These are phyloP conservation scores for Neurospora terricola DNA, from an alignment of 495 filamentous ascomycete species.

Conservation along the genomic window DNA sequence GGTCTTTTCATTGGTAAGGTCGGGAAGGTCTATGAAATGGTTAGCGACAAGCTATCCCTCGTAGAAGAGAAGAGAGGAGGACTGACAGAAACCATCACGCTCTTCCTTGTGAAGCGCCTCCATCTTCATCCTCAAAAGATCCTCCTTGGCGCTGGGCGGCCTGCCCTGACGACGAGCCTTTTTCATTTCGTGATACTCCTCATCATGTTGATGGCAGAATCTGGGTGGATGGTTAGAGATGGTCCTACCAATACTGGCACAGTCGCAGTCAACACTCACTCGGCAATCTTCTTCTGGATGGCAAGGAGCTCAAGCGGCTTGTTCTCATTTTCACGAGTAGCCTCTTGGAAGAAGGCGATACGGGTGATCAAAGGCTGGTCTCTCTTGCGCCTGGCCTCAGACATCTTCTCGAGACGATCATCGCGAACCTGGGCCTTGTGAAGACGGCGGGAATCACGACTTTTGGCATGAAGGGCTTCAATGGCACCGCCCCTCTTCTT, in stretches of 20 bases:
- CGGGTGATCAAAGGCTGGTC: constrained; percentile 70
- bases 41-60: background rate
- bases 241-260: background rate
- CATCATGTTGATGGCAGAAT: constrained; percentile 67
- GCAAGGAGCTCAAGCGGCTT: constrained; percentile 46
- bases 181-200: constrained; percentile 64
- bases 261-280: constrained; percentile 31
- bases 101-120: constrained; percentile 69
- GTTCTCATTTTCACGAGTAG: constrained; percentile 39
- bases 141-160: constrained; percentile 67
- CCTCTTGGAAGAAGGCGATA: constrained; percentile 60
- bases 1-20: constrained; percentile 37
- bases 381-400: constrained; percentile 49
- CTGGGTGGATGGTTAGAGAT: constrained; percentile 27
- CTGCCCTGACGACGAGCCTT: constrained; percentile 71
- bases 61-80: background rate
- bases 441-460: constrained; percentile 64
- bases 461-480: constrained; percentile 69
- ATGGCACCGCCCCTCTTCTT: constrained; percentile 64
- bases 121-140: constrained; percentile 61
- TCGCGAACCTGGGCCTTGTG: constrained; percentile 64
- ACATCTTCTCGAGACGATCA: constrained; percentile 61
- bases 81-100: constrained; percentile 66
- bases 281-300: constrained; percentile 52
- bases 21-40: constrained; percentile 36